phyloP scores from a whole-genome alignment of 352 stramenopile genomes.

The Bremia lactucae region DNA sequence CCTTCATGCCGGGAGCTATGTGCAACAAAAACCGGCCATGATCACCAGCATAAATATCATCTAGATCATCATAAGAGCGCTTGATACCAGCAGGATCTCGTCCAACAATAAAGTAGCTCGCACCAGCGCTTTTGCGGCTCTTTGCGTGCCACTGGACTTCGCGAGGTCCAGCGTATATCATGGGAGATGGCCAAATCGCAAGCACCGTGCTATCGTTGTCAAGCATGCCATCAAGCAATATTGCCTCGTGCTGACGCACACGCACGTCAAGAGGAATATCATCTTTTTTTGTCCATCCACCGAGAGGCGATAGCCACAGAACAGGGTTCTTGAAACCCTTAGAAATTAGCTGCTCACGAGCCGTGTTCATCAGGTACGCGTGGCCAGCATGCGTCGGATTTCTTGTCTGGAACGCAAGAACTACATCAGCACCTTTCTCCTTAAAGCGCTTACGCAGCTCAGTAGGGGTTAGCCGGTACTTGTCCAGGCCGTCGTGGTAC shows the following conservation, averaged over 20 bases:
- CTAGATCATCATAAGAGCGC: slow-evolving; percentile 88
- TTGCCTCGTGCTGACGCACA: slow-evolving; percentile 93
- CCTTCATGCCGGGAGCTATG: slow-evolving; percentile 91
- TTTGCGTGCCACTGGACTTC: slow-evolving; percentile 99
- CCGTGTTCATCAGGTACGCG: slow-evolving; percentile 96
- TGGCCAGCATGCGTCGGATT: slow-evolving; percentile 97
- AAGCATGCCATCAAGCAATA: slow-evolving; percentile 89
- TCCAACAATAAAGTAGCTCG: slow-evolving; percentile 96
- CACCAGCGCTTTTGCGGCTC: slow-evolving; percentile 91
- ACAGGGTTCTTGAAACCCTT: slow-evolving; percentile 94
- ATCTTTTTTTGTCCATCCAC: slow-evolving; percentile 97
- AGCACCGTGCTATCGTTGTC: slow-evolving; percentile 95
- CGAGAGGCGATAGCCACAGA: slow-evolving; percentile 94
- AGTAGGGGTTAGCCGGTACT: slow-evolving; percentile 91
- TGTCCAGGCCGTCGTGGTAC: slow-evolving; percentile 96
- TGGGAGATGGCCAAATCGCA: slow-evolving; percentile 96
- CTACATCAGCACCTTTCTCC: slow-evolving; percentile 91
- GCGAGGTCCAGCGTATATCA: slow-evolving; percentile 97
- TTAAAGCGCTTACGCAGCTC: slow-evolving; percentile 92
- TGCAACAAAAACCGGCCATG: slow-evolving; percentile 95
- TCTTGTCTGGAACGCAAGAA: slow-evolving; percentile 96
- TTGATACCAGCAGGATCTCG: slow-evolving; percentile 97
- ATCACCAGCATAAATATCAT: slow-evolving; percentile 94
- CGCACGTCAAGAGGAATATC: slow-evolving; percentile 97
- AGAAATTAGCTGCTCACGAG: slow-evolving; percentile 88